These are phyloP conservation scores for Plectosphaerella plurivora DNA, from an alignment of 2,329 filamentous ascomycete species.

Conservation along the genomic window DNA sequence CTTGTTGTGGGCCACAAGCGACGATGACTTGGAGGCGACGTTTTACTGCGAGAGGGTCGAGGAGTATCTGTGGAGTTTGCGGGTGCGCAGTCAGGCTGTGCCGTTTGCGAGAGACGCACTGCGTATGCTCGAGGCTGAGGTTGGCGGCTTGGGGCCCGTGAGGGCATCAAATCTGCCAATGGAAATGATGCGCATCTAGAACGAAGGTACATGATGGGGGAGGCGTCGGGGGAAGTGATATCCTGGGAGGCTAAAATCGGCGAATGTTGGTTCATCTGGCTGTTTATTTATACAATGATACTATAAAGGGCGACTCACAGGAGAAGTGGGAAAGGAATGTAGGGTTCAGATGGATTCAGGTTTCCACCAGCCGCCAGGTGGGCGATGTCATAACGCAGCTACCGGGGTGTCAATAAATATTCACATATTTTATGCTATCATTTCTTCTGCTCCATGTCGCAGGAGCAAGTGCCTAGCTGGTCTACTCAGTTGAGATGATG, in stretches of 20 bases:
- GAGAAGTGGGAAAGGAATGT: too few species aligned
- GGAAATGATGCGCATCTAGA: conserved; percentile 10
- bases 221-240: too few species aligned
- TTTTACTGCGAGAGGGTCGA: conserved; percentile 33
- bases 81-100: conserved; percentile 31
- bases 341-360: too few species aligned
- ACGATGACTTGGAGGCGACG: conserved; percentile 29
- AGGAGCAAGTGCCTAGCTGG: neutral
- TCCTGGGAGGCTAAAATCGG: too few species aligned
- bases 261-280: too few species aligned
- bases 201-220: too few species aligned
- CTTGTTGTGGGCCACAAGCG: conserved; percentile 34
- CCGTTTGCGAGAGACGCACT: conserved; percentile 34
- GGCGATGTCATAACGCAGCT: too few species aligned
- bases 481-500: conserved; percentile 12
- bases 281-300: too few species aligned
- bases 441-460: neutral
- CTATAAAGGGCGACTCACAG: too few species aligned
- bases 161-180: conserved; percentile 4
- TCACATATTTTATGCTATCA: neutral
- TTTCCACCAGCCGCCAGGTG: too few species aligned
- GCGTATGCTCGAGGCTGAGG: conserved; percentile 27
- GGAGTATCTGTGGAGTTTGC: conserved; percentile 36
- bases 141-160: conserved; percentile 10
- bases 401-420: neutral